Evolutionary conservation across 345 rosid species (phyloP).

Genomic region (Carallia pectinifolia): DNA sequence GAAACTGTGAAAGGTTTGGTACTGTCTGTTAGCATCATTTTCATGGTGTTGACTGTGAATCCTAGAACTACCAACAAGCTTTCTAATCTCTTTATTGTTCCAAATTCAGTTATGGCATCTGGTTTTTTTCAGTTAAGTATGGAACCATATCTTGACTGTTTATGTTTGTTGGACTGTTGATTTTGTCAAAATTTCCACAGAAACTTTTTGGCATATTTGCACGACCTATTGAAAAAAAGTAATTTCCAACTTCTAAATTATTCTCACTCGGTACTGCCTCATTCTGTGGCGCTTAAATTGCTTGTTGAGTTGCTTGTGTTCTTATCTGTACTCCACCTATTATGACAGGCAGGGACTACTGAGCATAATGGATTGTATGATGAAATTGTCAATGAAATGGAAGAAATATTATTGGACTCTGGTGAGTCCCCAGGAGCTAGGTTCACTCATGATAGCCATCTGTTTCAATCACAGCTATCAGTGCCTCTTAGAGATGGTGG

Average conservation of each 20-base stretch:
- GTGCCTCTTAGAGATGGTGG: conserved; percentile 72
- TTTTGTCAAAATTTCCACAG: not conserved
- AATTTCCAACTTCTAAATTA: not conserved
- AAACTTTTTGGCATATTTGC: not conserved
- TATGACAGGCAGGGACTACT: conserved; percentile 41
- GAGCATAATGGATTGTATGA: conserved; percentile 62
- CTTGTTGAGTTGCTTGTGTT: conserved; percentile 22
- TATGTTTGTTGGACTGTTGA: not conserved
- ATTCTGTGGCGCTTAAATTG: conserved; percentile 1
- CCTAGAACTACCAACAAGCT: not conserved
- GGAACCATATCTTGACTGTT: not conserved
- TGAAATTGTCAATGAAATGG: conserved; percentile 95
- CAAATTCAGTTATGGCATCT: not conserved
- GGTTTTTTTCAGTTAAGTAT: not conserved
- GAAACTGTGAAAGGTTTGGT: not conserved
- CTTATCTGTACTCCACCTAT: conserved; percentile 1
- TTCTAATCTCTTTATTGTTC: not conserved
- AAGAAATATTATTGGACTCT: conserved; percentile 84
- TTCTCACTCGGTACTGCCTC: not conserved
- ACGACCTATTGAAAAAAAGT: not conserved
- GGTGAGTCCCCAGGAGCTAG: conserved; percentile 64
- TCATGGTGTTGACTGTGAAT: not conserved
- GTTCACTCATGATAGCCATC: conserved; percentile 49
- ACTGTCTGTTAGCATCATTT: not conserved
- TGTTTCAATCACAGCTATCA: conserved; percentile 49